Evolutionary conservation across 1,139 yeast species (phyloP), one percentile per base, ranked within the genome.

Genomic region (Tardiomyces depauwii): DNA sequence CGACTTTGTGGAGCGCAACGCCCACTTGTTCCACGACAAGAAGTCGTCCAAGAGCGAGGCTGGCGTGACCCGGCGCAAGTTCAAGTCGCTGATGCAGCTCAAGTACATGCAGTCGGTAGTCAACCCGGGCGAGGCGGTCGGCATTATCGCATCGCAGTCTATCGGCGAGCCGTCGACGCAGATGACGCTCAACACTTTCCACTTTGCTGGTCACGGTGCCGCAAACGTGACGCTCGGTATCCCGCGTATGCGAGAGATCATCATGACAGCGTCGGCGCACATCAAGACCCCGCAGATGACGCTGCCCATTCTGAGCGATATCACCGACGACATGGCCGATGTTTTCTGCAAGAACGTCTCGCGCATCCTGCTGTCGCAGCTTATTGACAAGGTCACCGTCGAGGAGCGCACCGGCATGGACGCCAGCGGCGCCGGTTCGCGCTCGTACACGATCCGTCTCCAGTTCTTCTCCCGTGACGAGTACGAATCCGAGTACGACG

Each of bases 161-260:
- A 82, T 93, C 64, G 99, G 99, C 70, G 99, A 93, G 69, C 99
- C 99, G 45, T 88, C 97, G 3, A 93, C 99, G 6, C 99, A 93
- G 72, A 93, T 93, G 99, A 93, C 99, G 18, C 77, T 93, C 62
- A 93, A 93, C 67, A 93, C 99, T 47, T 93, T 93, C 94, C 99
- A 93, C 73, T 93, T 93, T 62, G 99, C 99, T 57, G 99, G 99
- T 65, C 98, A 93, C 71, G 99, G 99, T 78, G 99, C 98, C 49
- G 98, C 98, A 44, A 93, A 93, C 68, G 99, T 93, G 55, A 93
- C 99, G 1, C 76, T 93, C 62, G 99, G 99, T 83, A 93, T 93
- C 63, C 99, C 99, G 44, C 96, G 99, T 79, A 82, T 93, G 89
- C 83, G 99, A 78, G 99, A 93, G 77, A 93, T 93, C 63, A 89